These are phyloP conservation scores for Oldenlandia corymbosa DNA, from an alignment of 257 asterid genomes.

Conservation along the genomic window DNA sequence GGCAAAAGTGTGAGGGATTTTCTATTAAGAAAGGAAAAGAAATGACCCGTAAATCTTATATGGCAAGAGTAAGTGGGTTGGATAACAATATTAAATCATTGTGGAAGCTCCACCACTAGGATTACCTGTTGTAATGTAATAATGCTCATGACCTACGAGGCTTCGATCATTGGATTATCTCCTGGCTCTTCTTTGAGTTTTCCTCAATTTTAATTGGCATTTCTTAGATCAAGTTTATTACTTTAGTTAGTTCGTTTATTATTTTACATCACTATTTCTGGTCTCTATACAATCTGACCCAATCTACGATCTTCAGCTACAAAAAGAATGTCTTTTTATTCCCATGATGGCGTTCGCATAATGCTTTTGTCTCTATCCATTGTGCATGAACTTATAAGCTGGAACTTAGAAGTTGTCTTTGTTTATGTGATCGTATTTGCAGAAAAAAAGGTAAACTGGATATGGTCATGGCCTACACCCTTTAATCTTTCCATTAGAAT, in stretches of 20 bases:
- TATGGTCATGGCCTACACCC: too few species aligned
- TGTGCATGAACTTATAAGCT: not conserved
- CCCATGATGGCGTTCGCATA: conserved; percentile 3
- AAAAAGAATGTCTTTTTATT: conserved; percentile 4
- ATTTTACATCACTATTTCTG: conserved; percentile 28
- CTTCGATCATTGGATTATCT: conserved; percentile 12
- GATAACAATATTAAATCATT: conserved; percentile 21
- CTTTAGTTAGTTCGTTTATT: too few species aligned
- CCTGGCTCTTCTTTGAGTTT: conserved; percentile 1
- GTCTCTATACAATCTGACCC: conserved; percentile 3
- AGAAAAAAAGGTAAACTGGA: too few species aligned
- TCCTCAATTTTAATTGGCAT: conserved; percentile 3
- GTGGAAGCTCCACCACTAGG: conserved; percentile 35
- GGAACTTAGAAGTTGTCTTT: too few species aligned
- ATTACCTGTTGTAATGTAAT: conserved; percentile 14
- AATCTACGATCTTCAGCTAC: not conserved
- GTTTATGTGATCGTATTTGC: too few species aligned
- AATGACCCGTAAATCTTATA: conserved; percentile 11
- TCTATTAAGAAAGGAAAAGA: not conserved
- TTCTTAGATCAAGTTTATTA: not conserved
- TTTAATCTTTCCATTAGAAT: too few species aligned
- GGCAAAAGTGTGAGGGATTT: conserved; percentile 5
- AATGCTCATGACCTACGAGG: conserved; percentile 12
- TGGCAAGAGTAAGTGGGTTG: conserved; percentile 25
- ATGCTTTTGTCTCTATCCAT: conserved; percentile 15